A percentile compares a stretch with the other conserved stretches of the same genome.
These are phyloP conservation scores for Penicillium hesseltinei DNA, from an alignment of 2,329 filamentous ascomycete genomes.

Conservation along the genomic window DNA sequence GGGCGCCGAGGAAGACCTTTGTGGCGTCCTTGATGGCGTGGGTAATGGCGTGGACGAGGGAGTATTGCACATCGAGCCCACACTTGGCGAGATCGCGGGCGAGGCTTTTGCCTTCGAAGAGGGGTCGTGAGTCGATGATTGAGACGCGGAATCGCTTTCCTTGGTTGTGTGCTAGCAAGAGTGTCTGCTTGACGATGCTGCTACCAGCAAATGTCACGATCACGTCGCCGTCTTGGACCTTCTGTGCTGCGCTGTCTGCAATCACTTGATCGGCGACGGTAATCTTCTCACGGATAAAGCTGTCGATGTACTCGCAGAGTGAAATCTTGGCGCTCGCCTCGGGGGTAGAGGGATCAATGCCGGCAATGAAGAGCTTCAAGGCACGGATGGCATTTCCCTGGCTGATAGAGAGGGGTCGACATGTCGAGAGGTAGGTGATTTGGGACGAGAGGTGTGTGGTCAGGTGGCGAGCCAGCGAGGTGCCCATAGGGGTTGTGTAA, in stretches of 20 bases:
- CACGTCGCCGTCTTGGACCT: constrained; percentile 76
- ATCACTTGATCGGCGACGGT: constrained; percentile 85
- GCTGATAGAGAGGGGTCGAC: constrained; percentile 90
- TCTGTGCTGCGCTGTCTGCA: constrained; percentile 68
- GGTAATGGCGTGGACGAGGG: constrained; percentile 72
- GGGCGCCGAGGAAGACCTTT: constrained; percentile 79
- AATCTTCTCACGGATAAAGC: constrained; percentile 86
- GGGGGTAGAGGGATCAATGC: constrained; percentile 79
- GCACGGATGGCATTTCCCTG: constrained; percentile 97
- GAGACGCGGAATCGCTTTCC: constrained; percentile 80
- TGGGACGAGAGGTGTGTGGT: constrained; percentile 91
- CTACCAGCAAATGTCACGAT: constrained; percentile 85
- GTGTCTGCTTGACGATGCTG: constrained; percentile 77
- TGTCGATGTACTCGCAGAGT: constrained; percentile 78
- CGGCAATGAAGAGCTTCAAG: constrained; percentile 88
- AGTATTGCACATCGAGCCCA: constrained; percentile 77
- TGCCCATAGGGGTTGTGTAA: constrained; percentile 84
- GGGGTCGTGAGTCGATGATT: constrained; percentile 72
- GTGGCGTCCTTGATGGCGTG: constrained; percentile 70
- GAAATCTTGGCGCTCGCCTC: constrained; percentile 78
- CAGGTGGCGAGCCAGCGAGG: constrained; percentile 84
- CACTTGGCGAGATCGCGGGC: constrained; percentile 67
- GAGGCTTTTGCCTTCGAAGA: constrained; percentile 69
- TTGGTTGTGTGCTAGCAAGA: constrained; percentile 67
- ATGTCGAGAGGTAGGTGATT: constrained; percentile 90